Base-by-base conservation (phyloP, 1,139 yeast genomes). In the Taphrina betulina region DNA sequence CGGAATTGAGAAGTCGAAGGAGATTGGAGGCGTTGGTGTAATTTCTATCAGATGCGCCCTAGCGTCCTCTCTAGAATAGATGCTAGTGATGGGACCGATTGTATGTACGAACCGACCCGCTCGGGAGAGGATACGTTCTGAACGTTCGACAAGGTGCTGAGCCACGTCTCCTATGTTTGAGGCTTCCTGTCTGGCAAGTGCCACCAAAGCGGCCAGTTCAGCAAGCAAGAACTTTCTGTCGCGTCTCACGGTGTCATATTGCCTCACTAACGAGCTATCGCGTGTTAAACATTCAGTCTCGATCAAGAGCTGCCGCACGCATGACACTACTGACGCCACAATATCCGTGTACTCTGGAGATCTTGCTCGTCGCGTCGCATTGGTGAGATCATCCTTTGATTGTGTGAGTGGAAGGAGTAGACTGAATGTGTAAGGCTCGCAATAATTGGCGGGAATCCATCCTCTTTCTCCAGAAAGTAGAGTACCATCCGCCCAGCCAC, bases 401-500 rank as follows among this genome's bases (percentile, higher is more conserved):
- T 95, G 81, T 40, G 82, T 79, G 62, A 89, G 77, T 36, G 90
- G 71, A 2, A 82, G 71, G 10, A 70, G 66, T 5, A 80, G 67
- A 72, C 78, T 67, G 78, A 73, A 58, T 81, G 88, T 67, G 73
- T 75, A 72, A 3, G 73, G 69, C 29, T 67, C 64, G 60, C 90
- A 92, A 70, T 88, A 92, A 68, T 90, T 90, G 76, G 90, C 84
- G 1, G 98, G 98, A 16, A 92, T 88, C 98, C 98, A 92, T 24
- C 98, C 98, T 59, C 96, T 76, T 63, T 79, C 78, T 57, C 86
- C 78, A 4, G 85, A 77, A 16, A 83, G 69, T 48, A 86, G 69
- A 0, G 96, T 89, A 2, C 90, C 97, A 69, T 92, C 97, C 59
- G 96, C 96, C 98, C 98, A 92, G 1, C 97, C 98, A 16, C 95